Evolutionary conservation across 495 filamentous ascomycete genomes (phyloP).

Genomic region (Choiromyces venosus): DNA sequence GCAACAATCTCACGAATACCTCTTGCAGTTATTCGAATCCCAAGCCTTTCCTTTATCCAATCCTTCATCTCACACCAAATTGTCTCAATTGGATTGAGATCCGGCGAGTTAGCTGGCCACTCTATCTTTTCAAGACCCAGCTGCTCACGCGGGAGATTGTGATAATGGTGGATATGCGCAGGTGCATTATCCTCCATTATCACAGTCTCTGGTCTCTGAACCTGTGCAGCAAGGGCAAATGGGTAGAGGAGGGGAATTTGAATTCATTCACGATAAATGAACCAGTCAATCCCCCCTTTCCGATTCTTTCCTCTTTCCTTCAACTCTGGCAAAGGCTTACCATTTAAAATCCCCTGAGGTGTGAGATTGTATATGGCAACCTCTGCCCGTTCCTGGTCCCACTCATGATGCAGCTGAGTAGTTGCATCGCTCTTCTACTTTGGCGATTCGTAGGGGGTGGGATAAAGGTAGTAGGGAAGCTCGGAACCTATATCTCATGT

Average conservation of each 20-base stretch:
- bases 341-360: too few relatives aligned
- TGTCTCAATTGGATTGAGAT: constrained; percentile 14
- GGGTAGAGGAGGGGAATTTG: not conserved
- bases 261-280: constrained; percentile 6
- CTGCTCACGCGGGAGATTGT: not conserved
- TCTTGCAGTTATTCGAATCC: too few relatives aligned
- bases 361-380: too few relatives aligned
- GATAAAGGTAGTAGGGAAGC: constrained; percentile 4
- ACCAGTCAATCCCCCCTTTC: constrained; percentile 10
- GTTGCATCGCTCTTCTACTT: too few relatives aligned
- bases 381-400: too few relatives aligned
- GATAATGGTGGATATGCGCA: constrained; percentile 3
- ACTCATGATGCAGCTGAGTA: too few relatives aligned
- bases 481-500: not conserved
- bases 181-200: constrained; percentile 11
- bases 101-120: not conserved
- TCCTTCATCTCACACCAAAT: constrained; percentile 3
- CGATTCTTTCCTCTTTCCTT: not conserved
- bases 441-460: not conserved
- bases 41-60: too few relatives aligned
- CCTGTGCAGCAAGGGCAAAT: not conserved
- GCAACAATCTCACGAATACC: too few relatives aligned
- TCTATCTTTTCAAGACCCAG: constrained; percentile 5
- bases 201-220: not conserved
- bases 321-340: too few relatives aligned